Evolutionary conservation across 78 protist genomes (phyloP).

Genomic region (Planoprotostelium fungivorum): DNA sequence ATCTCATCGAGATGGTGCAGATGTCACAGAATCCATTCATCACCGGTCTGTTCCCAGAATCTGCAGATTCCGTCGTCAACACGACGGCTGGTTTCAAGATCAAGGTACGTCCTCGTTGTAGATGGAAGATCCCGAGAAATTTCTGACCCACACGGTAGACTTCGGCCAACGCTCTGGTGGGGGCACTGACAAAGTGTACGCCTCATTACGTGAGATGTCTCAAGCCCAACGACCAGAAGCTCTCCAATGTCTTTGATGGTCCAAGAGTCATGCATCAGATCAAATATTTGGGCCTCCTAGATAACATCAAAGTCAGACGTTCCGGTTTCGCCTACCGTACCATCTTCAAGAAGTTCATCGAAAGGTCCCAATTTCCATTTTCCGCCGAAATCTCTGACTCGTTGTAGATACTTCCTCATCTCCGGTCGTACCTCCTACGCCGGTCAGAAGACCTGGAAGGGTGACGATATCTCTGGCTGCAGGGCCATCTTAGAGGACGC

Average conservation of each 20-base stretch:
- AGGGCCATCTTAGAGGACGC: slow-evolving; percentile 32
- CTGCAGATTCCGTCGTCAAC: slow-evolving; percentile 13
- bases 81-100: slow-evolving; percentile 56
- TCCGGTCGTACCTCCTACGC: slow-evolving; percentile 57
- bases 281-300: slow-evolving; percentile 78
- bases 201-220: slow-evolving; percentile 91
- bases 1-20: slow-evolving; percentile 54
- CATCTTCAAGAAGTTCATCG: slow-evolving; percentile 69
- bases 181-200: slow-evolving; percentile 41
- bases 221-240: slow-evolving; percentile 76
- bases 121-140: not conserved
- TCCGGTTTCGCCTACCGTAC: slow-evolving; percentile 90
- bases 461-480: slow-evolving; percentile 36
- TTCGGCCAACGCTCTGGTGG: slow-evolving; percentile 45
- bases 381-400: slow-evolving; percentile 2
- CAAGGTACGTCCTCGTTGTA: slow-evolving; percentile 1
- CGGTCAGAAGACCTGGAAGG: slow-evolving; percentile 50
- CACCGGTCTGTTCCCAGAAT: slow-evolving; percentile 51
- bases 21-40: slow-evolving; percentile 35
- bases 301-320: slow-evolving; percentile 86
- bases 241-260: slow-evolving; percentile 64
- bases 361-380: slow-evolving; percentile 3
- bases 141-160: slow-evolving; percentile 4
- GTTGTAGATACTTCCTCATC: slow-evolving; percentile 39
- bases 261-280: slow-evolving; percentile 54